Percentiles rank a stretch among this genome's conserved stretches.
Evolutionary conservation across 1,139 yeast genomes (phyloP).

Genomic region (Suhomyces terraborum): DNA sequence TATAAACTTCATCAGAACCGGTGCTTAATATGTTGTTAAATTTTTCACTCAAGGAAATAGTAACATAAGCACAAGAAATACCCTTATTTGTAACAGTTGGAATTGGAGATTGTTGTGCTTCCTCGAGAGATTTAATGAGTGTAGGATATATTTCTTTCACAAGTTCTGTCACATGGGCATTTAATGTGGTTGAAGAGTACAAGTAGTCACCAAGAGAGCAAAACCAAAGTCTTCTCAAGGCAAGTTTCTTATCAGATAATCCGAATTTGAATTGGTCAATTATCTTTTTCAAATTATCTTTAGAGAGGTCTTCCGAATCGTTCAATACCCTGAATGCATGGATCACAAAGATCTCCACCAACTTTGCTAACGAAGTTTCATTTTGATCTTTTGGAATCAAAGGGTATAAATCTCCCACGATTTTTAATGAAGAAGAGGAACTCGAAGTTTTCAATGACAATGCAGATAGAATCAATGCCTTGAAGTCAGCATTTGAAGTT

Average conservation of each 20-base stretch:
- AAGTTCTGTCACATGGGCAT: constrained; percentile 13
- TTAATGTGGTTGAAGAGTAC: constrained; percentile 6
- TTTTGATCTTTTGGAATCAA: constrained; percentile 72
- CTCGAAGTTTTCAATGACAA: constrained; percentile 13
- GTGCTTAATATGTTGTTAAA: constrained; percentile 12
- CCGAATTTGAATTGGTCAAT: constrained; percentile 53
- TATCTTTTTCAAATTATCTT: constrained; percentile 17
- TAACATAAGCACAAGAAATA: constrained; percentile 51
- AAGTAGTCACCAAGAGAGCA: constrained; percentile 44
- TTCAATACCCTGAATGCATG: constrained; percentile 34
- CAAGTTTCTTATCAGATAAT: constrained; percentile 62
- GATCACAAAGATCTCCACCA: constrained; percentile 52
- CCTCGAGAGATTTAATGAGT: constrained; percentile 41
- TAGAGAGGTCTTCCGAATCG: constrained; percentile 13
- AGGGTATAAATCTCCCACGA: constrained; percentile 49
- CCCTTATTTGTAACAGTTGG: constrained; percentile 51
- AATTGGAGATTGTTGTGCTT: constrained; percentile 49
- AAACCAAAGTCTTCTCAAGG: constrained; percentile 70
- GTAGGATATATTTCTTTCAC: constrained; percentile 30
- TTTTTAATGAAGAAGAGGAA: constrained; percentile 23
- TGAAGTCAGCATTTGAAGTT: constrained; percentile 69
- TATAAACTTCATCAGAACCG: constrained; percentile 21
- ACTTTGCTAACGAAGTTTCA: constrained; percentile 57
- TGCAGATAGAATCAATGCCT: constrained; percentile 33
- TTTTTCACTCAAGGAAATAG: constrained; percentile 22